A percentile compares a stretch with the other conserved stretches of the same genome.
Evolutionary conservation across 306 rosid genomes (phyloP).

Genomic region (Castanea sativa): DNA sequence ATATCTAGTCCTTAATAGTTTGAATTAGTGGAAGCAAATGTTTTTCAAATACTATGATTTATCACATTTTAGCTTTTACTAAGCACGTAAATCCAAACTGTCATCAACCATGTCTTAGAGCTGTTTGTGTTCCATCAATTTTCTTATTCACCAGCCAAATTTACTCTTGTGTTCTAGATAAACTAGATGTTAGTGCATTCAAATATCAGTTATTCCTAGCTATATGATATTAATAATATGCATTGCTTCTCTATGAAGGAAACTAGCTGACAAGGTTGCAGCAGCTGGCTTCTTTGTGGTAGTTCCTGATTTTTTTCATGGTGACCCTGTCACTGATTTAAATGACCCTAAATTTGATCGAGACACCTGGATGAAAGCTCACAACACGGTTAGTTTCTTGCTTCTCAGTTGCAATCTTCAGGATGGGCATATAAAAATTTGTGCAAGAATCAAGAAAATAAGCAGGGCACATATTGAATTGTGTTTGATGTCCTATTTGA

Average conservation of each 20-base stretch:
- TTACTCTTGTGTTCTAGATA: background rate
- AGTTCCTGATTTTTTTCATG: slow-evolving; percentile 67
- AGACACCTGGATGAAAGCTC: slow-evolving; percentile 34
- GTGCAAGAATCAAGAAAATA: background rate
- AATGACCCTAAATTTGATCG: slow-evolving; percentile 27
- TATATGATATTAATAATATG: background rate
- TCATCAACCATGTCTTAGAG: background rate
- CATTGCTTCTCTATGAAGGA: slow-evolving; percentile 37
- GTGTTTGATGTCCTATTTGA: background rate
- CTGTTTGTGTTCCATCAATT: background rate
- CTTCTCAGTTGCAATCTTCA: background rate
- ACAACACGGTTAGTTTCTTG: slow-evolving; percentile 36
- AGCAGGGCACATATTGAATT: background rate
- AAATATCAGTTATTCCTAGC: background rate
- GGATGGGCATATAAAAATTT: background rate
- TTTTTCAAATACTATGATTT: background rate
- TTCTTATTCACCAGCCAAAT: background rate
- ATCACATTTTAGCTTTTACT: background rate
- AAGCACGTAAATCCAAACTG: background rate
- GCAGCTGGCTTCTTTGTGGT: slow-evolving; percentile 72
- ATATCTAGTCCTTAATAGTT: background rate
- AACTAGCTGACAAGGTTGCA: slow-evolving; percentile 69
- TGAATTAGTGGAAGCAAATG: background rate
- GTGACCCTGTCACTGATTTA: slow-evolving; percentile 44
- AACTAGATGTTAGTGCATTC: background rate